These are phyloP conservation scores for Pholiota microspora DNA, from an alignment of 768 basidiomycete species.

Conservation along the genomic window DNA sequence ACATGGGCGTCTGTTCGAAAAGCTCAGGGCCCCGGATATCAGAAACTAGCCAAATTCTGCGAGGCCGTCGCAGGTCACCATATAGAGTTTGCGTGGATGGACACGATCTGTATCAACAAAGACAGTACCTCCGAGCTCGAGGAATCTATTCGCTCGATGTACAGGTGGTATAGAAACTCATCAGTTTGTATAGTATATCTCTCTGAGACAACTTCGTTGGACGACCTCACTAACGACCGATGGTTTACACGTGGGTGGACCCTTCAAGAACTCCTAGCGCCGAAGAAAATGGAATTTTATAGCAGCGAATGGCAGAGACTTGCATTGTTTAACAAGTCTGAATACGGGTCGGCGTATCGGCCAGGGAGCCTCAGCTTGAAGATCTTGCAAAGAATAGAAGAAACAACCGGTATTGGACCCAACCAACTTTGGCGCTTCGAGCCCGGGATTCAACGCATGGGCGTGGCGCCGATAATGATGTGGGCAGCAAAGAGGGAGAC, in stretches of 20 bases:
- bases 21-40: background rate
- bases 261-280: background rate
- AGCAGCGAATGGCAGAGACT: background rate
- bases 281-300: background rate
- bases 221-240: background rate
- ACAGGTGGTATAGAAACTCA: background rate
- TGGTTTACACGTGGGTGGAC: background rate
- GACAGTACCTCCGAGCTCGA: background rate
- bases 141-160: background rate
- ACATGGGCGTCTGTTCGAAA: background rate
- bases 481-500: background rate
- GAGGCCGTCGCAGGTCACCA: background rate
- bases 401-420: background rate
- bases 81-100: background rate
- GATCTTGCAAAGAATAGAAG: background rate
- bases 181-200: background rate
- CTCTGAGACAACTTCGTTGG: background rate
- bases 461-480: background rate
- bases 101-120: background rate
- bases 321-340: background rate
- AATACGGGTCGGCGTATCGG: background rate
- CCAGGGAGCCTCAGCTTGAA: background rate
- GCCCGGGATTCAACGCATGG: background rate
- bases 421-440: background rate
- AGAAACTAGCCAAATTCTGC: background rate